These are phyloP conservation scores for Diaporthe humulicola DNA, from an alignment of 2,329 filamentous ascomycete genomes.

Conservation along the genomic window DNA sequence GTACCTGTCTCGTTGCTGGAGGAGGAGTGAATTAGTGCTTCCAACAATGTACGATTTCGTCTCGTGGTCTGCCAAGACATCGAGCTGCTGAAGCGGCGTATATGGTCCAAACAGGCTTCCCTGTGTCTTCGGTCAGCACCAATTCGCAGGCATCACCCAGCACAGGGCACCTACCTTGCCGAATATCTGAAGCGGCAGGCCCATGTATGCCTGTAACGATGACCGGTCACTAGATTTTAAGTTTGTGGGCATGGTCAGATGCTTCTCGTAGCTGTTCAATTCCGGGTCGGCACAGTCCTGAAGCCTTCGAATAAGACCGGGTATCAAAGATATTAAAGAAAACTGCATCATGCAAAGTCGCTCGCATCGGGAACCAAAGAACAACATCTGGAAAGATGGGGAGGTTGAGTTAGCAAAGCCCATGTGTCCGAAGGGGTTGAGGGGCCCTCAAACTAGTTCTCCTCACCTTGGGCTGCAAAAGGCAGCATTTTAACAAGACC, in stretches of 20 bases:
- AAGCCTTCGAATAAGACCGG: constrained; percentile 89
- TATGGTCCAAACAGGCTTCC: constrained; percentile 97
- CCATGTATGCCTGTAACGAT: constrained; percentile 94
- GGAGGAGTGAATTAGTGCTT: constrained; percentile 92
- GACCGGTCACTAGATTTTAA: constrained; percentile 91
- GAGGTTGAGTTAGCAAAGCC: not conserved
- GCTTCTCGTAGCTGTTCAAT: constrained; percentile 85
- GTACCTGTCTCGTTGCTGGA: constrained; percentile 96
- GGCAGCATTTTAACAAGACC: constrained; percentile 91
- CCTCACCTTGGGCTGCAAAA: constrained; percentile 91
- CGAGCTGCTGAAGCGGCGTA: constrained; percentile 94
- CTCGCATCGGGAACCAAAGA: constrained; percentile 97
- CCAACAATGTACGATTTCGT: constrained; percentile 98
- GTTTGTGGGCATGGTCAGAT: constrained; percentile 81
- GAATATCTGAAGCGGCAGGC: constrained; percentile 93
- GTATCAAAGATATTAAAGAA: constrained; percentile 94
- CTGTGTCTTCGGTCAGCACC: constrained; percentile 54
- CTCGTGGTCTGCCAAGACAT: constrained; percentile 90
- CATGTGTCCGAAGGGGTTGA: too few species aligned
- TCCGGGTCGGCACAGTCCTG: constrained; percentile 97
- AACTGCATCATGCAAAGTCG: constrained; percentile 98
- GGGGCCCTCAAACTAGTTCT: not conserved
- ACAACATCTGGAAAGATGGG: constrained; percentile 80
- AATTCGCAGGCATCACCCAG: constrained; percentile 28
- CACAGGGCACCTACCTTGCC: constrained; percentile 74